A percentile compares a stretch with the other conserved stretches of the same genome.
Evolutionary conservation across 2,329 filamentous ascomycete species (phyloP).

Genomic region (Curvularia lunata): DNA sequence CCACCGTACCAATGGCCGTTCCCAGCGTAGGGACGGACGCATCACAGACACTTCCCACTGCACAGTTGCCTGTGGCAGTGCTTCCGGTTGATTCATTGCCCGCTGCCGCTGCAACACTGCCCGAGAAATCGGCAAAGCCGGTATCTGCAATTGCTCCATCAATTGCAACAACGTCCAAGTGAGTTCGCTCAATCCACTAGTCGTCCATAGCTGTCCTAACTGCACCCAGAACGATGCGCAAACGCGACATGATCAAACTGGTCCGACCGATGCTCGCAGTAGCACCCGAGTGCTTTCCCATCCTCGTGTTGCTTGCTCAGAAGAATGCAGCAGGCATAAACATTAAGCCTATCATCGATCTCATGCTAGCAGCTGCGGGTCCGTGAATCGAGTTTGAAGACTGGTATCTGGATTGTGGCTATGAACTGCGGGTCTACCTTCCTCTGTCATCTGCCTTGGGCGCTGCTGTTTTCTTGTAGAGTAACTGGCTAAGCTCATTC

Average conservation of each 20-base stretch:
- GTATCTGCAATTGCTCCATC: slow-evolving; percentile 13
- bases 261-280: slow-evolving; percentile 11
- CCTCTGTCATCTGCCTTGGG: background rate
- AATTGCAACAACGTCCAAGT: slow-evolving; percentile 11
- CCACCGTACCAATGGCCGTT: no score
- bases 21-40: background rate
- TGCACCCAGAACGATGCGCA: slow-evolving; percentile 4
- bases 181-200: background rate
- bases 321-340: slow-evolving; percentile 35
- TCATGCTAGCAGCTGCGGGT: slow-evolving; percentile 14
- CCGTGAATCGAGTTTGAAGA: slow-evolving; percentile 11
- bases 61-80: background rate
- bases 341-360: slow-evolving; percentile 27
- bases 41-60: background rate
- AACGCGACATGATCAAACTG: slow-evolving; percentile 17
- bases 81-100: background rate
- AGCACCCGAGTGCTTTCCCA: slow-evolving; percentile 17
- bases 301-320: slow-evolving; percentile 27
- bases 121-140: slow-evolving; percentile 1
- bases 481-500: background rate
- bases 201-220: slow-evolving; percentile 1
- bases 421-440: slow-evolving; percentile 8
- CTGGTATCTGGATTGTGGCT: slow-evolving; percentile 9
- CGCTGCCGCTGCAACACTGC: background rate
- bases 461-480: background rate